A percentile compares a stretch with the other conserved stretches of the same genome.
Conservation (phyloP, 148 eudicot genomes). For the Vaccinium darrowii region DNA sequence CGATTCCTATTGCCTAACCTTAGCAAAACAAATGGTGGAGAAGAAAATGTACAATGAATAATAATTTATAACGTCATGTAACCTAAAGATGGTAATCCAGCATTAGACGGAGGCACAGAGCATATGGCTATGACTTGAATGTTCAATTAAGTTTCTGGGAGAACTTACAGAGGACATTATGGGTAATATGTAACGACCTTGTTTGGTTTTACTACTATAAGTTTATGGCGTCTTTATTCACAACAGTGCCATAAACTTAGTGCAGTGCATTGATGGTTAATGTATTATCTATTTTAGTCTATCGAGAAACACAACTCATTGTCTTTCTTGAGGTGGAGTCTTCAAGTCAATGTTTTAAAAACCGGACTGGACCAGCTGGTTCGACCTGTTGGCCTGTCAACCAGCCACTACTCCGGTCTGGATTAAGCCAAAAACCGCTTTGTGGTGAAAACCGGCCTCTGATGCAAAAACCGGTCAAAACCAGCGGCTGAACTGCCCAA, state of each 20-base stretch:
- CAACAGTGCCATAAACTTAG: background rate
- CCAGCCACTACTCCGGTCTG: too few relatives aligned
- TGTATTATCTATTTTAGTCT: background rate
- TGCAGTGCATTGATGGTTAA: background rate
- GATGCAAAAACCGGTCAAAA: too few relatives aligned
- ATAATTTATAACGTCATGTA: background rate
- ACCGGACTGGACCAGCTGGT: too few relatives aligned
- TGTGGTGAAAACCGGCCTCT: too few relatives aligned
- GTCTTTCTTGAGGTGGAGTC: background rate
- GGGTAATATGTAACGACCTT: background rate
- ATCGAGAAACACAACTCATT: background rate
- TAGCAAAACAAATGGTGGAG: background rate
- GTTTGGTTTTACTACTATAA: background rate
- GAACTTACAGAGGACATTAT: background rate
- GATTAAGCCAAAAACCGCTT: too few relatives aligned
- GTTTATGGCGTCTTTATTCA: background rate
- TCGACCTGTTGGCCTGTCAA: too few relatives aligned
- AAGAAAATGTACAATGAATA: background rate
- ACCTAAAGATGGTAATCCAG: background rate
- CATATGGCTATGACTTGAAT: background rate
- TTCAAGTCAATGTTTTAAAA: background rate
- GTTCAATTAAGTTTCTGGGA: background rate
- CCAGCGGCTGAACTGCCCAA: too few relatives aligned
- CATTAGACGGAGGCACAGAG: too few relatives aligned
- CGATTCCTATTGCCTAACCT: background rate